Evolutionary conservation across 768 basidiomycete species (phyloP), one percentile per base, ranked within the genome.

Genomic region (Agaricus sinodeliciosus): DNA sequence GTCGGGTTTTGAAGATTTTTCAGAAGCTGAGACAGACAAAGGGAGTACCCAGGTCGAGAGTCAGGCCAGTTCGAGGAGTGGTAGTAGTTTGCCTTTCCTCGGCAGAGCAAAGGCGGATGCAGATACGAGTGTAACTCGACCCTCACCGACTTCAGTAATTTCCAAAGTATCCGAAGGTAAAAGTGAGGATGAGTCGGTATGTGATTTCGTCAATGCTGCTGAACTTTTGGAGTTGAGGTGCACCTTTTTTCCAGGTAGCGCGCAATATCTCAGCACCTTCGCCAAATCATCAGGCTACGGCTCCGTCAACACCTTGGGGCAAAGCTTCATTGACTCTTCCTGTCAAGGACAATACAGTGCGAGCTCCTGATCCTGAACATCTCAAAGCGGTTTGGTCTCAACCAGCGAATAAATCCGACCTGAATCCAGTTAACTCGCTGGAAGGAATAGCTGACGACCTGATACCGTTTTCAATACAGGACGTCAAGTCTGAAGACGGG

Each of bases 321-420:
- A 76, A 78, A 60, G 73, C 79, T 41, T 71, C 83, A 7, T 61
- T 82, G 55, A 78, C 68, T 57, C 71, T 84, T 48, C 64, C 80
- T 9, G 63, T 78, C 45, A 90, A 89, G 64, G 87, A 90, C 34
- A 79, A 82, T 8, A 75, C 85, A 13, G 77, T 80, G 37, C 76
- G 86, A 48, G 76, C 74, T 36, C 85, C 87, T 5, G 87, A 90
- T 64, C 85, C 86, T n/a, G 89, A 90, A 61, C 88, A 88, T 58
- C 71, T 93, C 48, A 91, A 87, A 66, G 84, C 86, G 19, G 79
- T 92, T 7, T 92, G 90, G 87, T 87, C 87, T 16, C 84, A 89
- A 60, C 77, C 84, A 4, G 77, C 89, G 3, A 81, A 82, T 63
- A 85, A 86, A 65, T 73, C 82, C n/a, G 79, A 76, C 48, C 65